phyloP scores from a whole-genome alignment of 192 early-diverging fungal genomes.

The Coemansia sp. region DNA sequence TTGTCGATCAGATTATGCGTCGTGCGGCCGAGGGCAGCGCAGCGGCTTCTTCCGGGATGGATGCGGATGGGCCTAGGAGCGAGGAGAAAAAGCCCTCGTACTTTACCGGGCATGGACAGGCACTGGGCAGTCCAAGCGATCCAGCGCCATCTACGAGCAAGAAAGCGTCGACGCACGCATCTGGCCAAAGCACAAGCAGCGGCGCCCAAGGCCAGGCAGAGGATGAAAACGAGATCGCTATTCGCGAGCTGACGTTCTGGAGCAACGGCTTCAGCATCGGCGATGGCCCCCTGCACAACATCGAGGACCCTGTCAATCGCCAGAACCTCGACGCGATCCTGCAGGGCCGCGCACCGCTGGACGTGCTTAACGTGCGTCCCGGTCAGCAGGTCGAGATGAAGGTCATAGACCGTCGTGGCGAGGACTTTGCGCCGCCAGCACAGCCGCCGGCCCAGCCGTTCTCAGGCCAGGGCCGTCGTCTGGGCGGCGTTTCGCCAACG shows the following conservation, averaged over 20 bases:
- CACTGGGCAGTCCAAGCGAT: conserved; percentile 12
- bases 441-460: conserved; percentile 68
- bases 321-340: conserved; percentile 85
- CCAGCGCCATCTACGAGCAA: not conserved
- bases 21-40: conserved; percentile 35
- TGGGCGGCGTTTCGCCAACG: conserved; percentile 64
- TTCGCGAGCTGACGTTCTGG: conserved; percentile 90
- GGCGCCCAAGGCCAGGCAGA: conserved; percentile 1
- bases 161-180: not conserved
- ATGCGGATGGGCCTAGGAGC: not conserved
- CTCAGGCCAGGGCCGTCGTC: conserved; percentile 73
- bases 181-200: conserved; percentile 2
- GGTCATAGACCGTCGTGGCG: conserved; percentile 76
- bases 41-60: not conserved
- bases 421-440: conserved; percentile 83
- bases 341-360: conserved; percentile 83
- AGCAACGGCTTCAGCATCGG: conserved; percentile 93
- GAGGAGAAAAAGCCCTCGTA: conserved; percentile 7
- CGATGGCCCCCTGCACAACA: conserved; percentile 83
- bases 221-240: conserved; percentile 20
- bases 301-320: conserved; percentile 85
- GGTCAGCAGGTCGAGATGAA: conserved; percentile 91
- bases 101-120: conserved; percentile 43
- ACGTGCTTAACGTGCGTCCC: conserved; percentile 80
- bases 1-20: conserved; percentile 47